Conservation (phyloP, 768 basidiomycete genomes). For the Paxillus rubicundulus region DNA sequence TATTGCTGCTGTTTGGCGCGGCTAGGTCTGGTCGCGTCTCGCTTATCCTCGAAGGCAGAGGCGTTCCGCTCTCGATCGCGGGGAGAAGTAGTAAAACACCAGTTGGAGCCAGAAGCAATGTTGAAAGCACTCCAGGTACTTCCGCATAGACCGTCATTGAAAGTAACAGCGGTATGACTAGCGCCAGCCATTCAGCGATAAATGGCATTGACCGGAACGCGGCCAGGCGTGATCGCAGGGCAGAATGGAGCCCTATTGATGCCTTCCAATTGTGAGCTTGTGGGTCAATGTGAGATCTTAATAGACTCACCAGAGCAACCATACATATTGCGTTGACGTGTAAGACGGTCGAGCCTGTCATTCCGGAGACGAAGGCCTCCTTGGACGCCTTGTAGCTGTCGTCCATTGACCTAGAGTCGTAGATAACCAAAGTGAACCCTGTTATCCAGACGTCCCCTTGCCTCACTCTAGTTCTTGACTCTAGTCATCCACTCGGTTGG, state of each 20-base stretch:
- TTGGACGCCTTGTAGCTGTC: constrained; percentile 69
- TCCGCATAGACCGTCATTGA: constrained; percentile 76
- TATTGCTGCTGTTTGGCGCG: neutral
- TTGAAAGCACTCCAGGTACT: constrained; percentile 49
- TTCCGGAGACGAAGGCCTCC: constrained; percentile 77
- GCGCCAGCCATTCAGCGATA: constrained; percentile 55
- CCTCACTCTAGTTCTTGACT: too few relatives aligned
- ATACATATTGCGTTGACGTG: constrained; percentile 70
- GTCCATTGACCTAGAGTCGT: too few relatives aligned
- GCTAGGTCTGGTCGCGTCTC: neutral
- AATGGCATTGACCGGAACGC: constrained; percentile 37
- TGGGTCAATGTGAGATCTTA: neutral
- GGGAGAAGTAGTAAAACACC: constrained; percentile 44
- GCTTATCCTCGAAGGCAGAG: constrained; percentile 47
- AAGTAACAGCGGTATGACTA: constrained; percentile 76
- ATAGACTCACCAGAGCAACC: constrained; percentile 55
- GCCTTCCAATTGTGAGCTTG: constrained; percentile 44
- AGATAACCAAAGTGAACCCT: too few relatives aligned
- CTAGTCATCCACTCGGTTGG: too few relatives aligned
- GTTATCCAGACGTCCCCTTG: too few relatives aligned
- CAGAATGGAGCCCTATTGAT: constrained; percentile 69
- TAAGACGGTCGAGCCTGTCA: constrained; percentile 63
- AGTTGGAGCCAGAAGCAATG: constrained; percentile 47
- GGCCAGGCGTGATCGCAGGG: constrained; percentile 49
- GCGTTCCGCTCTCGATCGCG: constrained; percentile 42